phyloP scores from a whole-genome alignment of 805 yeast species.

The Saccharomycopsis amapae region DNA sequence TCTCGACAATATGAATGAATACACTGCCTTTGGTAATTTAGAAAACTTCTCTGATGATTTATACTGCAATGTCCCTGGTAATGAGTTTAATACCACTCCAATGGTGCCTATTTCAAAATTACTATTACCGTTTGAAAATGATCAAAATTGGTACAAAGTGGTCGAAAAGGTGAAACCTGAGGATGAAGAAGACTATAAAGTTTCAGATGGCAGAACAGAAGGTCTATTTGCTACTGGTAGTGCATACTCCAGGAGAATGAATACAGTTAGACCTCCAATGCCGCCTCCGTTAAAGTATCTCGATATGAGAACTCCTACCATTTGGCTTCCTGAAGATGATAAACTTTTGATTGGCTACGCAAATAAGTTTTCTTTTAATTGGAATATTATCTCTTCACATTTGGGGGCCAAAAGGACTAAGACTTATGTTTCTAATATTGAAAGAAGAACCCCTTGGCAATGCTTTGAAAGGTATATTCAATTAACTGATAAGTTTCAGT shows the following conservation, averaged over 20 bases:
- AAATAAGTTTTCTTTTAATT: constrained; percentile 77
- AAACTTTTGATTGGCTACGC: constrained; percentile 70
- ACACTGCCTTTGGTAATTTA: constrained; percentile 29
- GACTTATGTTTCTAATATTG: constrained; percentile 78
- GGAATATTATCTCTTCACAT: constrained; percentile 86
- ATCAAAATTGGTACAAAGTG: constrained; percentile 54
- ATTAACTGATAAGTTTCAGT: constrained; percentile 75
- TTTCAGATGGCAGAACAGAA: background rate
- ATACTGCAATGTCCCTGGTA: constrained; percentile 24
- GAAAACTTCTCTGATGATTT: background rate
- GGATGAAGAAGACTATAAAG: constrained; percentile 26
- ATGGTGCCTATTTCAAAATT: constrained; percentile 60
- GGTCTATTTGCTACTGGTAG: constrained; percentile 39
- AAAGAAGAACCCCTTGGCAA: constrained; percentile 97
- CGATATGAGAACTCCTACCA: constrained; percentile 81
- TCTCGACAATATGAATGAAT: constrained; percentile 40
- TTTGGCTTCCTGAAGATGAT: constrained; percentile 96
- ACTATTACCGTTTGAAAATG: constrained; percentile 56
- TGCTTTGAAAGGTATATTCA: constrained; percentile 96
- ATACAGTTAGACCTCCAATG: constrained; percentile 65
- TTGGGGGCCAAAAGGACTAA: constrained; percentile 59
- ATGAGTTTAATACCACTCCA: constrained; percentile 27
- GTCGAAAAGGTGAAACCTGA: constrained; percentile 43
- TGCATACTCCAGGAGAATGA: background rate
- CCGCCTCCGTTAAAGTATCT: constrained; percentile 83